These are phyloP conservation scores for Euphorbia celastroides DNA, from an alignment of 441 rosid genomes.

Conservation along the genomic window DNA sequence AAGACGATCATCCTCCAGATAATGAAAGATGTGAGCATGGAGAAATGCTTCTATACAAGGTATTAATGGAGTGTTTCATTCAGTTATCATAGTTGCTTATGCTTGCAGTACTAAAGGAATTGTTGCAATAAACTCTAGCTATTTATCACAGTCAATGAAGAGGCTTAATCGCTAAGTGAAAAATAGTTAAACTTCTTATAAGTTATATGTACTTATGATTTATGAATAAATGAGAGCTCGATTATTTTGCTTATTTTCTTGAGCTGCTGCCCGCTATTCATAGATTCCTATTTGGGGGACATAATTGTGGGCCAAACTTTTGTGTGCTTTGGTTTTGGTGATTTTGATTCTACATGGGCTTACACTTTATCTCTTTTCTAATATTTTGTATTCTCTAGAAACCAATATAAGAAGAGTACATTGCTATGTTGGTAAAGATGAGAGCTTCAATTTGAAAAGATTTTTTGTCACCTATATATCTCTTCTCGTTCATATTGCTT, in stretches of 20 bases:
- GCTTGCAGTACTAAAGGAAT: too few relatives aligned
- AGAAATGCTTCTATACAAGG: slow-evolving; percentile 99
- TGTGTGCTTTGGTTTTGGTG: background rate
- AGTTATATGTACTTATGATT: too few relatives aligned
- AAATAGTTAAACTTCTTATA: background rate
- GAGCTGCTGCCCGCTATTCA: background rate
- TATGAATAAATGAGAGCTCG: background rate
- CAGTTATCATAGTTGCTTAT: background rate
- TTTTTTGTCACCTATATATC: too few relatives aligned
- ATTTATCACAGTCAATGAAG: background rate
- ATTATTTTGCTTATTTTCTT: background rate
- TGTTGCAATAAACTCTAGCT: background rate
- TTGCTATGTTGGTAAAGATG: background rate
- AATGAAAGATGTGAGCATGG: slow-evolving; percentile 97
- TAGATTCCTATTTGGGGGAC: background rate
- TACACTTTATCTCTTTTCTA: background rate
- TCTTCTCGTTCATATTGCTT: background rate
- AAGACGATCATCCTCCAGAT: slow-evolving; percentile 98
- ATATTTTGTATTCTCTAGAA: background rate
- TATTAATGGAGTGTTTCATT: slow-evolving; percentile 21
- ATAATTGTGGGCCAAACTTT: background rate
- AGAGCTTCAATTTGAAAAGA: slow-evolving; percentile 7
- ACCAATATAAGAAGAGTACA: background rate
- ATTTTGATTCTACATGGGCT: background rate
- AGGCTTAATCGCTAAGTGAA: background rate